Base-by-base conservation (phyloP, 176 grass and related monocot genomes). In the Raddia distichophylla region DNA sequence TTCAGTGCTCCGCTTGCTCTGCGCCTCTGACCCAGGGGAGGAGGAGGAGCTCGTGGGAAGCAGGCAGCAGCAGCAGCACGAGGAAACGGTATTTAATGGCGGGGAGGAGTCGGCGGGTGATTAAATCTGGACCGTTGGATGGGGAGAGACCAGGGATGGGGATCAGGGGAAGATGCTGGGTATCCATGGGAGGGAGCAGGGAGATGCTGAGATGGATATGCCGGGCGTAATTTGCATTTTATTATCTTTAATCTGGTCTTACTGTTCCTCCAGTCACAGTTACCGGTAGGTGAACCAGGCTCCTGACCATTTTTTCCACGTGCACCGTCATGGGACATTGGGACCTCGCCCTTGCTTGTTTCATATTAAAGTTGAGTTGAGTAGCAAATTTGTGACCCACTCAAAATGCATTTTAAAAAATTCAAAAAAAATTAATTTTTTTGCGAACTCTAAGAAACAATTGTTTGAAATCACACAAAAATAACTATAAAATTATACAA, bases 141-240 rank as follows among this genome's bases (percentile, higher is more conserved):
- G 48, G 13, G 37, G 71, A 52, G 71, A 52, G 76, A 2, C 3
- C 58, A 15, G 44, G 10, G 9, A 74, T 46, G 59, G 45, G 91
- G 42, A 67, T 87, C 85, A 6, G 16, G 5, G 74, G 88, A 89
- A 94, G 83, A 91, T 93, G 85, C 91, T 83, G 6, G 82, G 85
- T 16, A 91, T 82, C 88, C 8, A 10, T 22, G 50, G 34, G 62
- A 18, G 43, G 14, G 22, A 34, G 10, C 53, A 5, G 56, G 18
- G 61, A 91, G 87, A 87, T 87, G 87, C 91, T 66, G 37, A 13
- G 70, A 53, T 46, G 79, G 80, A 66, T 83, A 67, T 74, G 32
- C 69, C 69, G 37, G 37, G 37, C 1, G 37, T 40, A 40, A 40
- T 71, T 73, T 65, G 3, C 12, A 37, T 8, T 53, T 18, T 13